Evolutionary conservation across 805 yeast genomes (phyloP), one percentile per base, ranked within the genome.

Genomic region (Lipomyces anomalus): DNA sequence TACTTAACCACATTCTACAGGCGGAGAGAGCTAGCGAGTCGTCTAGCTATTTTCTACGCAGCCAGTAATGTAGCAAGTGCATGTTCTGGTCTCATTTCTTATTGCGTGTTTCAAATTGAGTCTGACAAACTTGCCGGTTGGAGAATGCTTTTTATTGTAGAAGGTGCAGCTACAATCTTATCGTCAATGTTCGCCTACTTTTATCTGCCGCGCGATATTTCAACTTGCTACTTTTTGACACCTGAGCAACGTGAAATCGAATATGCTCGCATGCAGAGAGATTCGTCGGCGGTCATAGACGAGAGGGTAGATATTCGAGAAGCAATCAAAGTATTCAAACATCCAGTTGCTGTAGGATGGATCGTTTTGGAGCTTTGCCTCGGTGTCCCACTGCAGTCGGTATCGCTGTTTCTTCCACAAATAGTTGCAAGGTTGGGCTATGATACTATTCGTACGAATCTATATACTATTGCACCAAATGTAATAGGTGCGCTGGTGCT

Each of bases 361-460:
- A 59, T 73, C 63, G 57, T 71, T 22, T 62, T 63, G 30, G 76
- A 73, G 61, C 58, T 72, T 37, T 61, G 67, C 34, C 66, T 72
- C 38, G 77, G 76, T 44, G 77, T 73, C 21, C 77, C 77, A 2
- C 58, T 73, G 28, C 71, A 70, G 48, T 70, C 56, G 6, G 52
- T 48, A 17, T 35, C 47, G n/a, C 42, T 53, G 13, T 61, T 59
- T 40, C 45, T 72, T 50, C 76, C 78, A 2, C 77, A 72, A 66
- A 78, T 79, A 55, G 77, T 79, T 52, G 68, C 64, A 37, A 63
- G 70, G 43, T 65, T 79, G 67, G 82, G 82, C 17, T 70, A 79
- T 67, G 76, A 85, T 3, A 80, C 83, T 5, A 80, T 75, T 56
- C 68, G 72, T 44, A 88, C 90, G 9, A 81, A 84, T 61, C 73